A percentile compares a stretch with the other conserved stretches of the same genome.
These are phyloP conservation scores for Hemisphaericaspora subhashii DNA, from an alignment of 1,139 yeast species.

Conservation along the genomic window DNA sequence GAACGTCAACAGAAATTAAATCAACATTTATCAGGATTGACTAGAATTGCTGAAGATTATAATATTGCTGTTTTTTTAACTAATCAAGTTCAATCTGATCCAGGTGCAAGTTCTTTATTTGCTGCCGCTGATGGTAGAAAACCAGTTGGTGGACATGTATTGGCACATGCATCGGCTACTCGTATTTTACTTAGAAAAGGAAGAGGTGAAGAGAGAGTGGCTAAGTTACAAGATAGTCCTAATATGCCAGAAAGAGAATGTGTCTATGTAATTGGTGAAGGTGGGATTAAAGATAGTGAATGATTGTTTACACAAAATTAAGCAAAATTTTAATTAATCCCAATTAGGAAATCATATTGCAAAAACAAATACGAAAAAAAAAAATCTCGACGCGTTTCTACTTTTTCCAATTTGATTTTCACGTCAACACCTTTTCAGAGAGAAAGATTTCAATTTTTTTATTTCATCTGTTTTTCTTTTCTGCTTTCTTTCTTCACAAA, in stretches of 20 bases:
- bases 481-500: background rate
- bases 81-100: constrained; percentile 67
- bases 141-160: constrained; percentile 65
- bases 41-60: constrained; percentile 57
- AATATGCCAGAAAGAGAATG: constrained; percentile 63
- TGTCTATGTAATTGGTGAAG: constrained; percentile 51
- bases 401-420: constrained; percentile 3
- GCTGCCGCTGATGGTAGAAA: constrained; percentile 66
- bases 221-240: constrained; percentile 62
- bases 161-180: constrained; percentile 67
- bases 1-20: constrained; percentile 61
- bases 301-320: constrained; percentile 1
- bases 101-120: constrained; percentile 64
- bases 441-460: constrained; percentile 1
- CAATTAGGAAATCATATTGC: constrained; percentile 25
- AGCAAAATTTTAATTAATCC: constrained; percentile 18
- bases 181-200: constrained; percentile 58
- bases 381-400: constrained; percentile 11
- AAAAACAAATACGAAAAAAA: constrained; percentile 1
- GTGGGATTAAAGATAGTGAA: constrained; percentile 52
- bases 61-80: constrained; percentile 61
- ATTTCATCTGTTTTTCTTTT: background rate
- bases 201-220: constrained; percentile 65
- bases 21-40: constrained; percentile 54
- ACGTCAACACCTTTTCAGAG: too few relatives aligned